A percentile compares a stretch with the other conserved stretches of the same genome.
Evolutionary conservation across 169 alveolate species (phyloP).

Genomic region (Plasmodium berghei): DNA sequence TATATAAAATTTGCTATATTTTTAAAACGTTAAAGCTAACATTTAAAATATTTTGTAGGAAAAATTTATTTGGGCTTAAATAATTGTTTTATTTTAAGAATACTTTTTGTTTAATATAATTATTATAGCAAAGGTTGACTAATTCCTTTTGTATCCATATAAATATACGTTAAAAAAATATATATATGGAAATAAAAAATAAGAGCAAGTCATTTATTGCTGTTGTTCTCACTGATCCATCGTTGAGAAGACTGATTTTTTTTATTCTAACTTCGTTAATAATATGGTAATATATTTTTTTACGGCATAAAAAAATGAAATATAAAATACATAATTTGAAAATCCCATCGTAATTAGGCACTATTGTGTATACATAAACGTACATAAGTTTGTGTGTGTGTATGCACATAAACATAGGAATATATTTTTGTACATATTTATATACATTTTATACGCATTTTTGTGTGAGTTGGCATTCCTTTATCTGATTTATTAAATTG

Average conservation of each 20-base stretch:
- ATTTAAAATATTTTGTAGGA: too few species aligned
- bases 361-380: too few species aligned
- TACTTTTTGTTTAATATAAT: not conserved
- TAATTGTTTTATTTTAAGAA: too few species aligned
- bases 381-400: not conserved
- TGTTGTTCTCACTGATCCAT: conserved; percentile 54
- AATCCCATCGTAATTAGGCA: too few species aligned
- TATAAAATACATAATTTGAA: too few species aligned
- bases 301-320: too few species aligned
- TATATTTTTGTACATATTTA: not conserved
- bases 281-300: conserved; percentile 32
- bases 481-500: not conserved
- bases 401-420: not conserved
- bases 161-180: too few species aligned
- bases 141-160: not conserved
- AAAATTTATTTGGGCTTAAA: too few species aligned
- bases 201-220: conserved; percentile 39
- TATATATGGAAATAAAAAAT: conserved; percentile 43
- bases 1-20: too few species aligned
- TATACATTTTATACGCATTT: not conserved
- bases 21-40: too few species aligned
- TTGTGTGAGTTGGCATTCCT: not conserved
- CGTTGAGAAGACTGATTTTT: conserved; percentile 25
- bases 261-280: conserved; percentile 23
- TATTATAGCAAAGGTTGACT: not conserved